Conservation (phyloP, 2,329 filamentous ascomycete species). For the Pseudogymnoascus sp. region DNA sequence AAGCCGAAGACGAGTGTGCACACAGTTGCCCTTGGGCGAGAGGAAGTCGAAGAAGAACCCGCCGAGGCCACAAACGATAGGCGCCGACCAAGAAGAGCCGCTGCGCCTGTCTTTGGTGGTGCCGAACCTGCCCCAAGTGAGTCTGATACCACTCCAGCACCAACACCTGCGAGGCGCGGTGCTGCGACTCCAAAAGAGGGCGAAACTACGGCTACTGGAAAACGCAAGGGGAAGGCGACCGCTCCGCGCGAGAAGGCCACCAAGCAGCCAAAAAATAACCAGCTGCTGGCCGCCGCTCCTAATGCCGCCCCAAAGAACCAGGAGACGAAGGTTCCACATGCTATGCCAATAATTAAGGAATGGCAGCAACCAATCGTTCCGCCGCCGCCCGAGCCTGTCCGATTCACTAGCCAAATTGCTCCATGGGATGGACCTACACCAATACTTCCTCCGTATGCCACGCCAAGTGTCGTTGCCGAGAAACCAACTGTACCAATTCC, state of each 20-base stretch:
- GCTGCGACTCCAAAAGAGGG: constrained; percentile 38
- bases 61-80: constrained; percentile 51
- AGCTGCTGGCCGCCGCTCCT: constrained; percentile 25
- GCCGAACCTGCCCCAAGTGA: constrained; percentile 55
- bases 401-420: constrained; percentile 12
- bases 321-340: not conserved
- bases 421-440: constrained; percentile 21
- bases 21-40: constrained; percentile 55
- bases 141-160: constrained; percentile 51
- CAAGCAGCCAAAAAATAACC: constrained; percentile 27
- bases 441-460: constrained; percentile 15
- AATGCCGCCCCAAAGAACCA: constrained; percentile 10
- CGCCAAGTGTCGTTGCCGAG: constrained; percentile 20
- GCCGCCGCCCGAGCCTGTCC: not conserved
- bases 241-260: constrained; percentile 22
- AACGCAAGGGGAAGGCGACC: constrained; percentile 30
- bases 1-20: constrained; percentile 57
- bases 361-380: constrained; percentile 15
- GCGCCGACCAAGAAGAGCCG: constrained; percentile 54
- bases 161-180: constrained; percentile 49
- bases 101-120: constrained; percentile 65
- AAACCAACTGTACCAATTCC: constrained; percentile 16
- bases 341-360: constrained; percentile 12
- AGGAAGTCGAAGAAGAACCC: constrained; percentile 49
- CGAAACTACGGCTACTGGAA: constrained; percentile 29